A percentile compares a stretch with the other conserved stretches of the same genome.
Conservation (phyloP, 2,329 filamentous ascomycete species). For the Drechslera avenae region DNA sequence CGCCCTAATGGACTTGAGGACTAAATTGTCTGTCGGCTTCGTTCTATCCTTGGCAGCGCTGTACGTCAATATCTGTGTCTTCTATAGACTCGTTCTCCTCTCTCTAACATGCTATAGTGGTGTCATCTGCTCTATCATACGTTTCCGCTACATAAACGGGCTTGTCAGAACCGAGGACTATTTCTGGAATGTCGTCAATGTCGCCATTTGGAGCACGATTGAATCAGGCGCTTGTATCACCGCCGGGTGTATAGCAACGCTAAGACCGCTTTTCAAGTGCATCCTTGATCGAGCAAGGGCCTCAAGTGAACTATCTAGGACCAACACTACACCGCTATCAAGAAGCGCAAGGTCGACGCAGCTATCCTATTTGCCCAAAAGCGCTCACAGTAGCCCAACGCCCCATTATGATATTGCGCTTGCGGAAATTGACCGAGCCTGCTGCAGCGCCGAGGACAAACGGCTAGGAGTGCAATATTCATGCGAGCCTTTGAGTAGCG, state of each 20-base stretch:
- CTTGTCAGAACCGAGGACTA: slow-evolving; percentile 52
- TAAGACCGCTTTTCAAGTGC: slow-evolving; percentile 54
- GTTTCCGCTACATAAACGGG: slow-evolving; percentile 54
- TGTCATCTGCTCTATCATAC: slow-evolving; percentile 59
- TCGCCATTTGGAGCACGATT: slow-evolving; percentile 50
- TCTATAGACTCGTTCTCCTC: background rate
- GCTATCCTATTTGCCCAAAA: background rate
- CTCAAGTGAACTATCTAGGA: background rate
- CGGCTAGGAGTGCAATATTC: background rate
- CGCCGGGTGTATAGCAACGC: slow-evolving; percentile 58
- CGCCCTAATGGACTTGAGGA: slow-evolving; percentile 59
- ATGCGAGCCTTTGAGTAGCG: slow-evolving; percentile 1
- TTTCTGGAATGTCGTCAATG: slow-evolving; percentile 53
- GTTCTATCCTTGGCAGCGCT: slow-evolving; percentile 57
- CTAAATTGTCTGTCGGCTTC: slow-evolving; percentile 59
- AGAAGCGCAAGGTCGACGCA: slow-evolving; percentile 7
- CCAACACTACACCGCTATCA: slow-evolving; percentile 5
- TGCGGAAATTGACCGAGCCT: background rate
- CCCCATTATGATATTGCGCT: background rate
- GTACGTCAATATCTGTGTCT: slow-evolving; percentile 20
- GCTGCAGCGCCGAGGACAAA: background rate
- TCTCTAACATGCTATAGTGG: slow-evolving; percentile 47
- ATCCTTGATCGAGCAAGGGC: slow-evolving; percentile 1
- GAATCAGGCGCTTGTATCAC: slow-evolving; percentile 50
- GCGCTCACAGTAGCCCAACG: background rate